A percentile compares a stretch with the other conserved stretches of the same genome.
phyloP scores from a whole-genome alignment of 83 land plant genomes.

The Picea abies region DNA sequence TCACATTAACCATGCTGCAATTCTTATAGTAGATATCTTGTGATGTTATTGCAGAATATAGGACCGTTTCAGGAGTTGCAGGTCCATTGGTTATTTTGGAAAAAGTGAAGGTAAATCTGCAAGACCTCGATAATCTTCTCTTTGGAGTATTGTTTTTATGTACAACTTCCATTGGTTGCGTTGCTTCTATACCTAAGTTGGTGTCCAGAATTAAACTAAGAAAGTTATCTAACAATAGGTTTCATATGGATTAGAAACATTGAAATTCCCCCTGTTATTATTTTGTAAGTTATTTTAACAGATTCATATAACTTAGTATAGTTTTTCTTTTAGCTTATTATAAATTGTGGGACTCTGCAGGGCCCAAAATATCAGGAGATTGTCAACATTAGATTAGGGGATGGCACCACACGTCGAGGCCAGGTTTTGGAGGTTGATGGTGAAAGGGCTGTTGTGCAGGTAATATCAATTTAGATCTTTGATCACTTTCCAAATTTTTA shows the following conservation, averaged over 20 bases:
- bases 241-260: too few species aligned
- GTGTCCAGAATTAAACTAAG: too few species aligned
- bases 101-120: slow-evolving; percentile 85
- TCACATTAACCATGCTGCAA: too few species aligned
- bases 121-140: neutral
- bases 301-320: neutral
- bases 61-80: slow-evolving; percentile 97
- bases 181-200: slow-evolving; percentile 4
- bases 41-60: slow-evolving; percentile 68
- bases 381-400: slow-evolving; percentile 89
- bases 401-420: slow-evolving; percentile 90
- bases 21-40: too few species aligned
- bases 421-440: slow-evolving; percentile 99
- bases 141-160: neutral
- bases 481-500: neutral
- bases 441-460: slow-evolving; percentile 99
- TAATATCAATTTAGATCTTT: slow-evolving; percentile 8
- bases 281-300: neutral
- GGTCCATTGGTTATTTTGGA: slow-evolving; percentile 97
- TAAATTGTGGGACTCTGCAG: slow-evolving; percentile 30
- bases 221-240: too few species aligned
- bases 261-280: too few species aligned
- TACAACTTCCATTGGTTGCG: neutral
- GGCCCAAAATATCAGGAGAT: slow-evolving; percentile 98
- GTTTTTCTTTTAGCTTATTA: neutral